Percentiles rank a stretch among this genome's conserved stretches.
Evolutionary conservation across 208 protist genomes (phyloP).

Genomic region (Leptomonas seymouri): DNA sequence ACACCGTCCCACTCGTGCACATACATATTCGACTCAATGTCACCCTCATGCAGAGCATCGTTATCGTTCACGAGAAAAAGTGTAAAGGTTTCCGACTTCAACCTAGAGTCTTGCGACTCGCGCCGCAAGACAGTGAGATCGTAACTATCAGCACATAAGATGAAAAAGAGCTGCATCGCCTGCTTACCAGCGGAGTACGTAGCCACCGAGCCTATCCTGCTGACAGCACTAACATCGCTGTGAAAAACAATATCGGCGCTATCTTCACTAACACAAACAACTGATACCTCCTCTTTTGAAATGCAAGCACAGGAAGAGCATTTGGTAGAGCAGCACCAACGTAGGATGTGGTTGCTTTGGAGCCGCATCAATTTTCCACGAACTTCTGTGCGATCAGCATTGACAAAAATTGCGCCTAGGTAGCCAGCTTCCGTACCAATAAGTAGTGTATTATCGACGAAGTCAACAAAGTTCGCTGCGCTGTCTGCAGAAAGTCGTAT

Average conservation of each 20-base stretch:
- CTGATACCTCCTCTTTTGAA: neutral
- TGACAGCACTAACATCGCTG: neutral
- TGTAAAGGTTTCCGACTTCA: neutral
- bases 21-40: constrained; percentile 2
- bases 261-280: neutral
- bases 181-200: constrained; percentile 1
- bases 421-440: constrained; percentile 32
- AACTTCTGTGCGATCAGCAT: constrained; percentile 5
- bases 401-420: constrained; percentile 24
- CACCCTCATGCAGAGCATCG: too few species aligned
- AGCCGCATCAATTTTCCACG: constrained; percentile 8
- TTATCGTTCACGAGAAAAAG: constrained; percentile 4
- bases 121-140: constrained; percentile 18
- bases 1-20: constrained; percentile 1
- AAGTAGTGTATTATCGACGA: constrained; percentile 23
- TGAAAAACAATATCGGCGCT: neutral
- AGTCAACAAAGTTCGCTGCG: constrained; percentile 18
- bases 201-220: neutral
- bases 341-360: neutral
- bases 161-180: constrained; percentile 6
- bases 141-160: constrained; percentile 8
- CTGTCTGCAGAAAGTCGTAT: constrained; percentile 23
- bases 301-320: constrained; percentile 10
- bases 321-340: constrained; percentile 11
- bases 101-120: neutral